Evolutionary conservation across 495 filamentous ascomycete genomes (phyloP), one percentile per base, ranked within the genome.

Genomic region (Penicillium steckii): DNA sequence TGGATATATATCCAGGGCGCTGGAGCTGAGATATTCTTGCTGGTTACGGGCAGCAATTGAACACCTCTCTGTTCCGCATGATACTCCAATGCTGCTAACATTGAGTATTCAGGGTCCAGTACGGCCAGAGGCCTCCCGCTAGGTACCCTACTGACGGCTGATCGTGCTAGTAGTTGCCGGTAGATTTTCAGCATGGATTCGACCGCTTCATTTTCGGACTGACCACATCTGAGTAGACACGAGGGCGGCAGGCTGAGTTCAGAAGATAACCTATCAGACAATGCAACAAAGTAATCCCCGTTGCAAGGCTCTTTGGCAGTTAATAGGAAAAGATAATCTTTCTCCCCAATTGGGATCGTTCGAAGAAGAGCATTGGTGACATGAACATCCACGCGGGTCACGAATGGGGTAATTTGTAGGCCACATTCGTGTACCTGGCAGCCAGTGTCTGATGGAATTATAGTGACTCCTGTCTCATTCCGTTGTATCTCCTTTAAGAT

Each of bases 1-100:
- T 68, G 65, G 2, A 68, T 43, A 43, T 41, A 43, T 12, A 55
- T 44, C 55, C 52, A 63, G 18, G 62, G 65, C 21, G 15, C 48
- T 0, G 52, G 53, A 24, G 38, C 55, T 12, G 8, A 23, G 0
- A 33, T 47, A 12, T 53, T 37, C 13, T 46, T 49, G 29, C 57
- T 58, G 6, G 55, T 66, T 15, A 66, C 43, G 12, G 55, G 44
- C 0, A 61, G 51, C 5, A 68, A 27, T 13, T 59, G 44, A 0
- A 63, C 48, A 7, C 52, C 55, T 8, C 18, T 48, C 22, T 59
- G 50, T 2, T 8, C 42, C 4, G 55, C 62, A 23, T 62, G 43
- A 8, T 60, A 46, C 6, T 46, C 55, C 21, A 65, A 29, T 3
- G 60, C 46, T 0, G 50, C 49, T 13, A 50, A 42, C 1, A 59